Evolutionary conservation across 1,284 basidiomycete genomes (phyloP), one percentile per base, ranked within the genome.

Genomic region (Salmacisia buchloeana): DNA sequence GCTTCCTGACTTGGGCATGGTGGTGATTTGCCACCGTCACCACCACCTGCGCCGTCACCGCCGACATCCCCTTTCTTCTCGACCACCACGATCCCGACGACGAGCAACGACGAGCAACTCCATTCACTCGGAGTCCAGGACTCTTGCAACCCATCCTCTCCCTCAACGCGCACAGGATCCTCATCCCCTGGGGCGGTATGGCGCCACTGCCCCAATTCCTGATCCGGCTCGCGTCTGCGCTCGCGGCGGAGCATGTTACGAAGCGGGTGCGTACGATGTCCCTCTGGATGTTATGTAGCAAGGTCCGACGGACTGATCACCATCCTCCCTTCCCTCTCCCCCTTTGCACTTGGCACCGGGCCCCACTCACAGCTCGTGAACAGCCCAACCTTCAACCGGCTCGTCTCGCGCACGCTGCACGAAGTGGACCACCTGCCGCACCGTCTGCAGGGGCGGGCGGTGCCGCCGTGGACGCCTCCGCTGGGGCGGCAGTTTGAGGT

Each of bases 391-490:
- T 74, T 73, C 67, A 73, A 73, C 58, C 61, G 69, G 34, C 39
- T 70, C 27, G 69, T 74, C 45, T 71, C 72, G 33, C 64, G 72
- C 15, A 69, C 71, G 71, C 68, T 74, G 33, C 72, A 74, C 64
- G 72, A 74, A 29, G 67, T 69, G 38, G 72, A 74, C 57, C 72
- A 74, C 61, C 63, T 72, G 62, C 70, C 70, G 18, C 67, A 71
- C 33, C 56, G 72, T 15, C 29, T 74, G 5, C 67, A 74, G 34
- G 72, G 72, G 1, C 63, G 65, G 10, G 69, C 69, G 25, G 67
- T 73, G 2, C 72, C 71, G 1, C 59, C 67, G 0, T 74, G 71
- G n/a, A 68, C 68, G 29, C 63, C 69, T 31, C 71, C 71, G 58
- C 46, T 71, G 18, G 71, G 68, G 0, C 67, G 66, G 64, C 60